phyloP scores from a whole-genome alignment of 768 basidiomycete species.

The Lactarius sp. region DNA sequence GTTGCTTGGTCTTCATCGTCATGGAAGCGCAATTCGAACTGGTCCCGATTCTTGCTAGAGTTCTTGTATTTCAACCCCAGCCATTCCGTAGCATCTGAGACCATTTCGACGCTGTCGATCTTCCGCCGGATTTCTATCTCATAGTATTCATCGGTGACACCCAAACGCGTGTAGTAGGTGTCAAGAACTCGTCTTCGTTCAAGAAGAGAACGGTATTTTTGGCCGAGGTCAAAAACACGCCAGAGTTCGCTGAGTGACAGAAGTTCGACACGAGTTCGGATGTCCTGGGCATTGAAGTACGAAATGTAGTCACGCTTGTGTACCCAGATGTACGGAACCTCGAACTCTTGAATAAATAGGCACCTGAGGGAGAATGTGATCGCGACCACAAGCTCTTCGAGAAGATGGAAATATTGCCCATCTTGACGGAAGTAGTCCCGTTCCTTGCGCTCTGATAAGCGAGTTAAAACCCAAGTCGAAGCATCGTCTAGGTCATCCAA shows the following conservation, averaged over 20 bases:
- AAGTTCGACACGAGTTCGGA: slow-evolving; percentile 60
- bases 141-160: slow-evolving; percentile 70
- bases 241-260: slow-evolving; percentile 79
- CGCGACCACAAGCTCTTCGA: slow-evolving; percentile 66
- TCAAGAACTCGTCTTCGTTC: slow-evolving; percentile 64
- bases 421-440: slow-evolving; percentile 66
- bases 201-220: slow-evolving; percentile 82
- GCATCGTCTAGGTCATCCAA: slow-evolving; percentile 75
- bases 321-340: slow-evolving; percentile 93
- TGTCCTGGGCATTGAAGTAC: slow-evolving; percentile 66
- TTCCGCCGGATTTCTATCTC: slow-evolving; percentile 60
- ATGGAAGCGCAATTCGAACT: slow-evolving; percentile 60
- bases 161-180: slow-evolving; percentile 62
- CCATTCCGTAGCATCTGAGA: slow-evolving; percentile 91
- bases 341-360: slow-evolving; percentile 83
- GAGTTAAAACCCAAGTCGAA: slow-evolving; percentile 82
- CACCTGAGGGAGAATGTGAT: slow-evolving; percentile 75
- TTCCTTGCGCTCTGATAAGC: slow-evolving; percentile 65
- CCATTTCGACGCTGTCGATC: slow-evolving; percentile 79
- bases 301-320: slow-evolving; percentile 91
- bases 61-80: slow-evolving; percentile 78
- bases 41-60: slow-evolving; percentile 50
- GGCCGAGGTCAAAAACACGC: slow-evolving; percentile 85
- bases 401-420: slow-evolving; percentile 55
- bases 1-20: slow-evolving; percentile 58